phyloP scores from a whole-genome alignment of 768 basidiomycete species.

The Clathrus columnatus region DNA sequence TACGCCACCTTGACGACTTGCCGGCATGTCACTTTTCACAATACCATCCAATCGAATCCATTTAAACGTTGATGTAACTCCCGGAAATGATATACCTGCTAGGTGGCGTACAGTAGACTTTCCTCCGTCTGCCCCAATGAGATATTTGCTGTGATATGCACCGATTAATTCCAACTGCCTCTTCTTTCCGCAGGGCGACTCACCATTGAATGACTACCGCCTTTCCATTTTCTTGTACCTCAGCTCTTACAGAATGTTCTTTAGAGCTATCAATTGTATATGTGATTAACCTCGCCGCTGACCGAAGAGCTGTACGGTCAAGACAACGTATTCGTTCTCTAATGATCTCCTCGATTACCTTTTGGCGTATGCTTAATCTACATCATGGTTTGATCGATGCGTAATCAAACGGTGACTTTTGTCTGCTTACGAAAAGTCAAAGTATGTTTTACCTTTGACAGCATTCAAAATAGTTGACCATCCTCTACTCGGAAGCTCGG shows the following conservation, averaged over 20 bases:
- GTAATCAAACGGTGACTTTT: background rate
- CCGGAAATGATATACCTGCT: constrained; percentile 4
- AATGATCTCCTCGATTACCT: constrained; percentile 4
- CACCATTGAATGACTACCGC: background rate
- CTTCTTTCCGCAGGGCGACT: background rate
- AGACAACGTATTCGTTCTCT: background rate
- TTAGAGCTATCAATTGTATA: background rate
- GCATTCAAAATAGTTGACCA: constrained; percentile 7
- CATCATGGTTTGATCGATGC: background rate
- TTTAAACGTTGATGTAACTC: background rate
- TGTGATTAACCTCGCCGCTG: background rate
- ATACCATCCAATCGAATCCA: constrained; percentile 11
- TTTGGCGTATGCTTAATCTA: constrained; percentile 11
- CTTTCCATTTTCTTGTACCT: background rate
- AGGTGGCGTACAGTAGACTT: constrained; percentile 7
- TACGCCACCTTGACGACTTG: constrained; percentile 1
- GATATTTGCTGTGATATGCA: background rate
- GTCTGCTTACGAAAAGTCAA: constrained; percentile 5
- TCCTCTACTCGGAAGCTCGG: background rate
- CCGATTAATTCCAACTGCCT: background rate
- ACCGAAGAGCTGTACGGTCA: background rate
- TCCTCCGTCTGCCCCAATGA: constrained; percentile 11
- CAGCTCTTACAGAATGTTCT: constrained; percentile 1
- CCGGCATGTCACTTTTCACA: constrained; percentile 8
- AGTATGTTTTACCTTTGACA: constrained; percentile 3